Evolutionary conservation across 2,329 filamentous ascomycete genomes (phyloP).

Genomic region (Ambrosiella xylebori): DNA sequence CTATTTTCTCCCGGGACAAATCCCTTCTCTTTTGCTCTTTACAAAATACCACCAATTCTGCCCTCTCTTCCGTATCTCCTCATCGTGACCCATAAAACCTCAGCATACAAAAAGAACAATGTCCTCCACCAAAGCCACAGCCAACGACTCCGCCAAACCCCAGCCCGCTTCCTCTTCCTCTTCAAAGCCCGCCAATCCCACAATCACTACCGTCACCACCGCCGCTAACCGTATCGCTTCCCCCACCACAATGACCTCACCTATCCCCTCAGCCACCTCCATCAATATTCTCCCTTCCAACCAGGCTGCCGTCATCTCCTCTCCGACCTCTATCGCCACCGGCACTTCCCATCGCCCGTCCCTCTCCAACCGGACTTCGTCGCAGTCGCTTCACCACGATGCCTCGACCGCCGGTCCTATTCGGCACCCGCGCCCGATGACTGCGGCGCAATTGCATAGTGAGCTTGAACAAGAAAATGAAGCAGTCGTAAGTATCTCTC

Average conservation of each 20-base stretch:
- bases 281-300: conserved; percentile 42
- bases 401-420: conserved; percentile 33
- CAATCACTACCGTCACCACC: background rate
- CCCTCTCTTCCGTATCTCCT: too few species aligned
- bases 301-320: conserved; percentile 27
- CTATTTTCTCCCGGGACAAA: too few species aligned
- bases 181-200: background rate
- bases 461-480: conserved; percentile 93
- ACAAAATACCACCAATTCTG: too few species aligned
- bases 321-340: conserved; percentile 20
- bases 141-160: background rate
- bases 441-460: conserved; percentile 72
- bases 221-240: background rate
- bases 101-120: background rate
- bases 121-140: background rate
- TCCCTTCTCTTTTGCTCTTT: too few species aligned
- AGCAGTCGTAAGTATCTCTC: conserved; percentile 50
- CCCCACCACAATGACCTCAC: conserved; percentile 14
- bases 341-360: background rate
- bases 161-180: background rate
- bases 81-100: too few species aligned
- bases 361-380: conserved; percentile 9
- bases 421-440: conserved; percentile 73
- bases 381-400: conserved; percentile 8
- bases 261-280: conserved; percentile 23